phyloP scores from a whole-genome alignment of 805 yeast species.

The Wickerhamomyces strasburgensis region DNA sequence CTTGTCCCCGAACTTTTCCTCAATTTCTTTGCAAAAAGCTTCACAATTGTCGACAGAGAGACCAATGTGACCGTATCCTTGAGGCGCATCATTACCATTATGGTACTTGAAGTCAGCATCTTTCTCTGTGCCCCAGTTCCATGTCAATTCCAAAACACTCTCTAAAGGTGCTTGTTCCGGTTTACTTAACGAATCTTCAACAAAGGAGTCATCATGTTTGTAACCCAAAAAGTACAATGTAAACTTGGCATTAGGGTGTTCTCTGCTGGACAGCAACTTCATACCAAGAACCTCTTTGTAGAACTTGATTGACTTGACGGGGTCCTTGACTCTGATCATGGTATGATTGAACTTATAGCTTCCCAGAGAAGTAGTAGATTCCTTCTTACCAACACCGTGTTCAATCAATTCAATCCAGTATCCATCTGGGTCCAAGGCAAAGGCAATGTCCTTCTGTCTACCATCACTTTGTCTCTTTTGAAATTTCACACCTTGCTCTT shows the following conservation, averaged over 20 bases:
- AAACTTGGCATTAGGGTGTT: constrained; percentile 68
- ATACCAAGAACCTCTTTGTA: constrained; percentile 79
- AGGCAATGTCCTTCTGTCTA: constrained; percentile 88
- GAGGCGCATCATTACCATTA: constrained; percentile 71
- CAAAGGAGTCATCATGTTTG: constrained; percentile 41
- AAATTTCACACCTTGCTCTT: constrained; percentile 62
- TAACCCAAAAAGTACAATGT: constrained; percentile 84
- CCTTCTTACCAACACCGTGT: constrained; percentile 40
- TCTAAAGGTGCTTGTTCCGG: constrained; percentile 42
- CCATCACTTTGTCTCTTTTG: constrained; percentile 86
- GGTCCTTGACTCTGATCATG: constrained; percentile 91
- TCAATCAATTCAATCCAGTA: constrained; percentile 93
- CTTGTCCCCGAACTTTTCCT: constrained; percentile 39
- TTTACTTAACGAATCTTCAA: constrained; percentile 34
- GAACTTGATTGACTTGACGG: constrained; percentile 66
- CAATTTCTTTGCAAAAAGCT: constrained; percentile 46
- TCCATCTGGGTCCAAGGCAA: constrained; percentile 92
- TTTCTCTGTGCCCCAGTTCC: constrained; percentile 91
- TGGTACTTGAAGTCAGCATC: constrained; percentile 76
- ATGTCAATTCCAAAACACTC: constrained; percentile 82
- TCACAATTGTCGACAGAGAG: constrained; percentile 62
- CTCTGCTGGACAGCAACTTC: constrained; percentile 56
- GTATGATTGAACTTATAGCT: constrained; percentile 65
- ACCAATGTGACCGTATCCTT: constrained; percentile 87
- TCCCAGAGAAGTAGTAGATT: constrained; percentile 32